Evolutionary conservation across 2,329 filamentous ascomycete genomes (phyloP).

Genomic region (Apiospora hydei): DNA sequence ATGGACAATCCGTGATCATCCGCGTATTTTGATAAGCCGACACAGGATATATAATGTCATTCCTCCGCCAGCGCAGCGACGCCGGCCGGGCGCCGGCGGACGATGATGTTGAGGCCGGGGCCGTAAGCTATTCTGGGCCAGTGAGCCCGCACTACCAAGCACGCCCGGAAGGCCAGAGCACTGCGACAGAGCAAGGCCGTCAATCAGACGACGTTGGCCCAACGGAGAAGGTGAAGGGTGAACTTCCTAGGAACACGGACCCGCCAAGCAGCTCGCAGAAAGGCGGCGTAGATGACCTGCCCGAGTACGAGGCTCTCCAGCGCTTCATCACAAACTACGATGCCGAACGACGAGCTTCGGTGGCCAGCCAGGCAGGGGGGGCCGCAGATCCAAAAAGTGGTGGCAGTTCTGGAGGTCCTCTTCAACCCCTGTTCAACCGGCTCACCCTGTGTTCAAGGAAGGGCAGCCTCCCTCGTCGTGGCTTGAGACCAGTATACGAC

Average conservation of each 20-base stretch:
- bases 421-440: neutral
- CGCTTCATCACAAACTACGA: slow-evolving; percentile 44
- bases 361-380: slow-evolving; percentile 29
- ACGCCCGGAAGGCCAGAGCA: neutral
- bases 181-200: neutral
- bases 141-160: neutral
- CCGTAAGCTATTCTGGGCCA: neutral
- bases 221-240: neutral
- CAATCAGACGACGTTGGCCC: neutral
- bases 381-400: slow-evolving; percentile 55
- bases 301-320: slow-evolving; percentile 43
- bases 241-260: neutral
- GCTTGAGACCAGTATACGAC: slow-evolving; percentile 70
- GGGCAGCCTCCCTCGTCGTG: slow-evolving; percentile 66
- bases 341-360: slow-evolving; percentile 37
- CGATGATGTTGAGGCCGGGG: slow-evolving; percentile 24
- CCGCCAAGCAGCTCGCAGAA: neutral
- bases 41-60: slow-evolving; percentile 10
- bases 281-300: slow-evolving; percentile 32
- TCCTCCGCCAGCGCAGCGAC: slow-evolving; percentile 20
- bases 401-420: slow-evolving; percentile 63
- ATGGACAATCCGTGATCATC: neutral
- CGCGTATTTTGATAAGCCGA: neutral
- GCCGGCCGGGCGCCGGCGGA: neutral
- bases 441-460: slow-evolving; percentile 35